These are phyloP conservation scores for Aspergillus incahuasiensis DNA, from an alignment of 495 filamentous ascomycete genomes.

Conservation along the genomic window DNA sequence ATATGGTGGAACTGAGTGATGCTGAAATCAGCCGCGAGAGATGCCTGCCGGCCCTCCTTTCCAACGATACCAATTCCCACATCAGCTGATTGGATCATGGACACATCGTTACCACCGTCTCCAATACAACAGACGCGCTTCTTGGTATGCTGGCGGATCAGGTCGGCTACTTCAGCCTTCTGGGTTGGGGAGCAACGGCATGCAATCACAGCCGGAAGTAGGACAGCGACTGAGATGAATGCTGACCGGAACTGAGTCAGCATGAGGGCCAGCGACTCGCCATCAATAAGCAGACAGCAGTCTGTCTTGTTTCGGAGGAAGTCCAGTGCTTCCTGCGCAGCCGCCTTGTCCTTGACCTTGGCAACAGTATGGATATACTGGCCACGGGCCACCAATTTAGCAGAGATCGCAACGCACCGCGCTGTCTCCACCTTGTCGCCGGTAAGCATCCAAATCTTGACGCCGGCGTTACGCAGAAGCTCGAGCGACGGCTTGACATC, in stretches of 20 bases:
- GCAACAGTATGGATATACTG: slow-evolving; percentile 95
- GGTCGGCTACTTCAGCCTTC: slow-evolving; percentile 85
- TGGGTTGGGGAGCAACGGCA: slow-evolving; percentile 97
- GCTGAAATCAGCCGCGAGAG: slow-evolving; percentile 91
- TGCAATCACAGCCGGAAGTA: slow-evolving; percentile 86
- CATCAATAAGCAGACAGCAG: slow-evolving; percentile 91
- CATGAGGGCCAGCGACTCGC: slow-evolving; percentile 80
- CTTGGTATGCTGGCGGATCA: slow-evolving; percentile 88
- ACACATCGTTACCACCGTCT: slow-evolving; percentile 97
- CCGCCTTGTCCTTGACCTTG: slow-evolving; percentile 54
- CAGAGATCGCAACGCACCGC: slow-evolving; percentile 89
- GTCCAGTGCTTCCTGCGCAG: slow-evolving; percentile 79
- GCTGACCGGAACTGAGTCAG: slow-evolving; percentile 72
- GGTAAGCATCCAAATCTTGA: slow-evolving; percentile 99
- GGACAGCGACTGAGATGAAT: slow-evolving; percentile 86
- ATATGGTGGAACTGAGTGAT: slow-evolving; percentile 93
- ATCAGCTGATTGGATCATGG: slow-evolving; percentile 98
- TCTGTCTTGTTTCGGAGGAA: slow-evolving; percentile 83
- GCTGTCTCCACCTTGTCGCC: slow-evolving; percentile 99
- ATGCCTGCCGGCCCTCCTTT: slow-evolving; percentile 94
- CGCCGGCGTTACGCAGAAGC: slow-evolving; percentile 93
- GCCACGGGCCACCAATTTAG: slow-evolving; percentile 88
- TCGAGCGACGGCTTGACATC: slow-evolving; percentile 95
- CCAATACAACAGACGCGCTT: slow-evolving; percentile 96
- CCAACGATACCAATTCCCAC: slow-evolving; percentile 97